A percentile compares a stretch with the other conserved stretches of the same genome.
These are phyloP conservation scores for Pythium folliculosum DNA, from an alignment of 352 stramenopile species.

Conservation along the genomic window DNA sequence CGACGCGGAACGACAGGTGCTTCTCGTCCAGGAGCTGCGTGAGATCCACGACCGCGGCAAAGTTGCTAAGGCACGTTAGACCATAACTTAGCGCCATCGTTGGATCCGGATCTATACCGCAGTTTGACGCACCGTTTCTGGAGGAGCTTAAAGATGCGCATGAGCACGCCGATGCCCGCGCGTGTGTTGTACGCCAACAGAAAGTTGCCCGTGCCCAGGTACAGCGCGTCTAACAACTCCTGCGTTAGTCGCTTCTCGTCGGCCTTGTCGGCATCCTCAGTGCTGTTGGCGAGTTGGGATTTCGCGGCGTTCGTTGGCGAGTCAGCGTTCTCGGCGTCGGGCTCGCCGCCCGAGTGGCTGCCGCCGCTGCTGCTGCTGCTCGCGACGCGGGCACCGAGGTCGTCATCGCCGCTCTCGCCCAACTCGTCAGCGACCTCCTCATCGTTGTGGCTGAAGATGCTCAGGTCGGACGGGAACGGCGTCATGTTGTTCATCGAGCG, in stretches of 20 bases:
- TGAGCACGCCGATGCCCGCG: constrained; percentile 69
- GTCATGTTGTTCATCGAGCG: constrained; percentile 21
- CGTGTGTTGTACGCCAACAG: constrained; percentile 87
- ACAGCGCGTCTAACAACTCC: constrained; percentile 70
- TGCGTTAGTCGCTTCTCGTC: constrained; percentile 35
- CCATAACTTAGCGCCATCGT: not conserved
- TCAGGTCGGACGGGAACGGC: constrained; percentile 38
- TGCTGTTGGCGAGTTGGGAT: constrained; percentile 1
- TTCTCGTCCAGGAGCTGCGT: constrained; percentile 73
- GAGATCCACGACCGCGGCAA: constrained; percentile 52
- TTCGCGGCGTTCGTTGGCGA: constrained; percentile 1
- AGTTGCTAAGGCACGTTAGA: constrained; percentile 37
- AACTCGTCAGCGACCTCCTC: constrained; percentile 29
- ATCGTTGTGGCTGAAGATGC: constrained; percentile 38
- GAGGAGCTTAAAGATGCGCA: constrained; percentile 72
- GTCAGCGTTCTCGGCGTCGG: constrained; percentile 15
- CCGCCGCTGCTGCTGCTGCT: constrained; percentile 4
- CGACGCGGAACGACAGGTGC: constrained; percentile 76
- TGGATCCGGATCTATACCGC: too few relatives aligned
- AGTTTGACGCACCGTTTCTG: constrained; percentile 47
- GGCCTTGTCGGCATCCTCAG: not conserved
- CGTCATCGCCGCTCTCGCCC: constrained; percentile 6
- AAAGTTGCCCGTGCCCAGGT: constrained; percentile 82
- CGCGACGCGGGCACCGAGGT: constrained; percentile 6
- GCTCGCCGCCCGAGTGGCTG: constrained; percentile 22